Conservation (phyloP, 441 rosid species). For the Macaranga tanarius region DNA sequence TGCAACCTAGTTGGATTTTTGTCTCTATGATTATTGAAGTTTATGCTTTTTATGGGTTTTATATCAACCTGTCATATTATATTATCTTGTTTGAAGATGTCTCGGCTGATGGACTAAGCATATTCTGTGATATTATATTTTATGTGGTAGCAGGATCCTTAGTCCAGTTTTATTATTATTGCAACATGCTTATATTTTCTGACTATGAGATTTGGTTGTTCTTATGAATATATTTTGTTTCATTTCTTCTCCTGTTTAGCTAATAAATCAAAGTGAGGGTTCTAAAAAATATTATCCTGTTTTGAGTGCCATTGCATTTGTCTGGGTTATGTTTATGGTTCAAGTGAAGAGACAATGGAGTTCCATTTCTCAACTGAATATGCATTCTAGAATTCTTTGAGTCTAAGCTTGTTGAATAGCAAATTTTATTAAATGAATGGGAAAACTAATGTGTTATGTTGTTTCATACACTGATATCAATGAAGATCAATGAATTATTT, state of each 20-base stretch:
- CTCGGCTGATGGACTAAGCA: background rate
- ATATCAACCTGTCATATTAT: background rate
- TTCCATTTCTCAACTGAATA: constrained; percentile 12
- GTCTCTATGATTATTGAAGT: background rate
- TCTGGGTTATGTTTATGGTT: background rate
- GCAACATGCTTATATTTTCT: background rate
- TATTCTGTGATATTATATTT: background rate
- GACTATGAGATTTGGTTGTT: background rate
- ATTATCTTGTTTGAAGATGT: background rate
- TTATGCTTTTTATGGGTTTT: background rate
- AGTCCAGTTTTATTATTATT: background rate
- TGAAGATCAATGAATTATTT: background rate
- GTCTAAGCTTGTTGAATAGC: background rate
- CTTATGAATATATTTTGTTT: background rate
- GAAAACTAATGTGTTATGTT: background rate
- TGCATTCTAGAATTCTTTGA: background rate
- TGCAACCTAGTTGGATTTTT: background rate
- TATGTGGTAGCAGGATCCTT: background rate
- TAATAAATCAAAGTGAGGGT: constrained; percentile 3
- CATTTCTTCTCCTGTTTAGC: background rate
- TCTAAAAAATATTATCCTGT: constrained; percentile 2
- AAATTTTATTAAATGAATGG: background rate
- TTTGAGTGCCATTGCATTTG: background rate
- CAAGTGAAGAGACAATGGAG: background rate
- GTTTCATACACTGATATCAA: background rate